Evolutionary conservation across 1,139 yeast species (phyloP).

Genomic region (Yamadazyma diospyri): DNA sequence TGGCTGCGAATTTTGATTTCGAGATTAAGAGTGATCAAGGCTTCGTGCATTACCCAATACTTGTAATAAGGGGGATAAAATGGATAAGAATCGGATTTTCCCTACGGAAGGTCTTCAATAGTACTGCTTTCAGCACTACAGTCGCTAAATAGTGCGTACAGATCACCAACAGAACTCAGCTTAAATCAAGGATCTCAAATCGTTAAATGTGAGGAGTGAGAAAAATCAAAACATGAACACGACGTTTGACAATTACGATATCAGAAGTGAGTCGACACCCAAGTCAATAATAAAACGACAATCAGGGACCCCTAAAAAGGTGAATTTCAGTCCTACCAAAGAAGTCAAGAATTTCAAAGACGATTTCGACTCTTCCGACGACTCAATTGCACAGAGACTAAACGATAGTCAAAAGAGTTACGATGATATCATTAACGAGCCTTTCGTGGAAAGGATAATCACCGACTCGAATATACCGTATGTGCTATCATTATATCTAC

Average conservation of each 20-base stretch:
- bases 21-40: background rate
- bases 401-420: background rate
- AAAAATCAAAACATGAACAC: slow-evolving; percentile 3
- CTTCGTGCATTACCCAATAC: background rate
- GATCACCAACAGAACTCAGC: no score
- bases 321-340: slow-evolving; percentile 41
- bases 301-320: slow-evolving; percentile 12
- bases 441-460: slow-evolving; percentile 4
- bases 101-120: no score
- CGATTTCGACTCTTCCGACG: slow-evolving; percentile 18
- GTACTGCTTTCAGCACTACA: no score
- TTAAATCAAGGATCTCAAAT: background rate
- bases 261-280: slow-evolving; percentile 16
- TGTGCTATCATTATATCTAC: slow-evolving; percentile 67
- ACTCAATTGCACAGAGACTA: slow-evolving; percentile 4
- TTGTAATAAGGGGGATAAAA: no score
- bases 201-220: slow-evolving; percentile 1
- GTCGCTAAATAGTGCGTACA: no score
- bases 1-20: slow-evolving; percentile 1
- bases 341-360: slow-evolving; percentile 22
- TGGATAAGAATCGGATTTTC: no score
- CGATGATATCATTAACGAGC: slow-evolving; percentile 4
- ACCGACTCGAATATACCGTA: slow-evolving; percentile 61
- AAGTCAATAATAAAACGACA: slow-evolving; percentile 14
- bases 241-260: slow-evolving; percentile 5